phyloP scores from a whole-genome alignment of 2,329 filamentous ascomycete species.

The Colletotrichum paranaense region DNA sequence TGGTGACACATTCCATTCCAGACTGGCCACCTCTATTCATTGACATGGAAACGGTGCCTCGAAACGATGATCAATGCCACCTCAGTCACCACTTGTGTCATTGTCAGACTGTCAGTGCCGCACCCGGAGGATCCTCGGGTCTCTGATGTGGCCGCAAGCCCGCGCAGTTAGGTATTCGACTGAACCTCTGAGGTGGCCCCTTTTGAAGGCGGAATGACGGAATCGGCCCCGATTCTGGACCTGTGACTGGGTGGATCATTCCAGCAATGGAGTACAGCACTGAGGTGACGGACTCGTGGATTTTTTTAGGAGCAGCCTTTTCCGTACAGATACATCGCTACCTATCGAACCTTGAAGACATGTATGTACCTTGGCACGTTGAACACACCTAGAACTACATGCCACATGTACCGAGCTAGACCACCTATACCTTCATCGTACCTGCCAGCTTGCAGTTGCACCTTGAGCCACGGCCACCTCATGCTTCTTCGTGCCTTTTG shows the following conservation, averaged over 20 bases:
- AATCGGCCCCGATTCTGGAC: conserved; percentile 11
- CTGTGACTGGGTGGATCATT: conserved; percentile 25
- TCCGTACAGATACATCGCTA: too few relatives aligned
- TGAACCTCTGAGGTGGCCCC: conserved; percentile 2
- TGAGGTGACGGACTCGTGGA: conserved; percentile 23
- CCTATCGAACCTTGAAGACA: background rate
- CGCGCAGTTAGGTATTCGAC: background rate
- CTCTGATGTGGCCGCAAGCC: conserved; percentile 2
- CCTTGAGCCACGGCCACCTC: conserved; percentile 22
- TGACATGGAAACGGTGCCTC: background rate
- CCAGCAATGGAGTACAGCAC: conserved; percentile 1
- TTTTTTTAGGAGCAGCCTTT: conserved; percentile 17
- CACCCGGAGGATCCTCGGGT: conserved; percentile 18
- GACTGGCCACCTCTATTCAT: background rate
- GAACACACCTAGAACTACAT: conserved; percentile 13
- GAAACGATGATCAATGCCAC: background rate
- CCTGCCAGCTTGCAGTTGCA: conserved; percentile 35
- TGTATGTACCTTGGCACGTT: background rate
- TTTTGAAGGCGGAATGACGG: conserved; percentile 35
- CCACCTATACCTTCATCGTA: conserved; percentile 13
- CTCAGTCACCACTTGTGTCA: too few relatives aligned
- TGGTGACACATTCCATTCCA: background rate
- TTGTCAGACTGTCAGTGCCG: background rate
- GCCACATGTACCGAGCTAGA: conserved; percentile 9
- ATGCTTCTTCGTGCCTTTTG: conserved; percentile 10